phyloP scores from a whole-genome alignment of 129 eudicot genomes.

The Arctium lappa region DNA sequence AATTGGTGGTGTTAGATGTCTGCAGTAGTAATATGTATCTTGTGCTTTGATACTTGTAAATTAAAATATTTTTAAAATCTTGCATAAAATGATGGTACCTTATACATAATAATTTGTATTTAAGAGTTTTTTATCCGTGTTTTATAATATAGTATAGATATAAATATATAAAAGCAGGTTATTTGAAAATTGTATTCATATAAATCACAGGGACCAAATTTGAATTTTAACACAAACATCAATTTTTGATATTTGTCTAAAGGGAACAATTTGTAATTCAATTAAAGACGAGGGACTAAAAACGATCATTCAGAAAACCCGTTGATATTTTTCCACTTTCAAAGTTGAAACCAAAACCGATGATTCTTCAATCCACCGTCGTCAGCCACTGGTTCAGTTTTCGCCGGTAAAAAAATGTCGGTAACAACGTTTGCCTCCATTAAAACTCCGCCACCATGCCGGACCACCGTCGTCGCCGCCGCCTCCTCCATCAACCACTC shows the following conservation, averaged over 20 bases:
- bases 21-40: too few species aligned
- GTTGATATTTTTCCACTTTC: slow-evolving; percentile 25
- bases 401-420: slow-evolving; percentile 28
- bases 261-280: background rate
- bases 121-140: too few species aligned
- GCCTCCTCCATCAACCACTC: slow-evolving; percentile 27
- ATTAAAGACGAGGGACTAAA: slow-evolving; percentile 13
- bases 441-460: slow-evolving; percentile 26
- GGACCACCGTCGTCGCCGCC: slow-evolving; percentile 18
- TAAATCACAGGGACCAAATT: too few species aligned
- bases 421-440: slow-evolving; percentile 28
- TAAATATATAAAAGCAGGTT: too few species aligned
- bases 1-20: too few species aligned
- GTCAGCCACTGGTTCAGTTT: slow-evolving; percentile 9
- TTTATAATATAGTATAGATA: too few species aligned
- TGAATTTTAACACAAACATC: background rate
- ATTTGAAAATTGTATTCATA: too few species aligned
- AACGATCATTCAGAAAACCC: slow-evolving; percentile 1
- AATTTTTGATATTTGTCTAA: background rate
- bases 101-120: too few species aligned
- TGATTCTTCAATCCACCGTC: slow-evolving; percentile 15
- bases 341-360: background rate
- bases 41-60: too few species aligned
- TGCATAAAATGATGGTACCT: too few species aligned
- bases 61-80: too few species aligned